These are phyloP conservation scores for Geosiphon pyriformis DNA, from an alignment of 192 early-diverging fungal genomes.

Conservation along the genomic window DNA sequence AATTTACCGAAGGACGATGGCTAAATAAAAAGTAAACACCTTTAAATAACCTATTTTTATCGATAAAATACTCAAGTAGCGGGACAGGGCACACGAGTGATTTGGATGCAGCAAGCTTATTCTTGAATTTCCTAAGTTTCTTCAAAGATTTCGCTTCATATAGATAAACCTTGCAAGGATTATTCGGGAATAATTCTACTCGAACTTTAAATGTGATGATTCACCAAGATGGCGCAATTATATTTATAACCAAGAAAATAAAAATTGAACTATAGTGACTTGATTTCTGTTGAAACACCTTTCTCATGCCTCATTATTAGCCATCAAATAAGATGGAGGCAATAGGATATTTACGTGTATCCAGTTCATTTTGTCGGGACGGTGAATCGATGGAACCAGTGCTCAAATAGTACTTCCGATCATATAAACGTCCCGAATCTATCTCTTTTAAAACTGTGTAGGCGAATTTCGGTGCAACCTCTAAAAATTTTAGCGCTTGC, in stretches of 20 bases:
- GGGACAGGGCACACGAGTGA: neutral
- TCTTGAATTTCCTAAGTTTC: neutral
- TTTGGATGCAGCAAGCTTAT: neutral
- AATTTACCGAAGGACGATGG: neutral
- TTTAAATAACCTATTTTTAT: neutral
- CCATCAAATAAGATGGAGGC: too few species aligned
- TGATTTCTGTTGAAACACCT: too few species aligned
- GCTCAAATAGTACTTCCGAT: neutral
- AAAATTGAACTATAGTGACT: too few species aligned
- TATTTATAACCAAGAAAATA: neutral
- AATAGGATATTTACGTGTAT: neutral
- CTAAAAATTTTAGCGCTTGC: neutral
- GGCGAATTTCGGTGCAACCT: neutral
- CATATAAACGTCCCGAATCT: neutral
- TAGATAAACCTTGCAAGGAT: neutral
- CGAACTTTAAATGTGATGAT: neutral
- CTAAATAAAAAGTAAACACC: neutral
- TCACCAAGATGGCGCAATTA: neutral
- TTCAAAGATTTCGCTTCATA: neutral
- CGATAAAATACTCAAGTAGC: neutral
- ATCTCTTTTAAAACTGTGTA: neutral
- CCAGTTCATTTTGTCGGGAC: neutral
- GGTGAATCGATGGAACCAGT: neutral
- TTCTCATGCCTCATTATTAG: too few species aligned
- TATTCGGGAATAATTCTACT: neutral